Evolutionary conservation across 306 rosid species (phyloP), one percentile per base, ranked within the genome.

Genomic region (Prosopis cineraria): DNA sequence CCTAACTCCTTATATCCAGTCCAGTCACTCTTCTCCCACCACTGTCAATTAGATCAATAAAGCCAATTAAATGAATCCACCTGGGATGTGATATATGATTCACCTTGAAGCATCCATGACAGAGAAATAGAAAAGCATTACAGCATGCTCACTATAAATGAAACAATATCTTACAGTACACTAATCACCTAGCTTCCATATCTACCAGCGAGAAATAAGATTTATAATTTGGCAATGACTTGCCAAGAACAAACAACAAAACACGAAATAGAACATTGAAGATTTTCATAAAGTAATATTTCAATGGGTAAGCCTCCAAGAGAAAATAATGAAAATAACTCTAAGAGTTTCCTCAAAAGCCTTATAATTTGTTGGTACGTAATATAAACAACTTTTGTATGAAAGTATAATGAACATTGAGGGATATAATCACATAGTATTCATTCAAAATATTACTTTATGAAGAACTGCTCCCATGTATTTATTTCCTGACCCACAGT

Each of bases 1-100:
- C 98, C 98, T 81, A 94, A 94, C 92, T 94, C 98, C 89, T 94
- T 94, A 88, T 90, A 94, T 94, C 98, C 98, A 7, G 95, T 90
- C 97, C 98, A 92, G 86, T 92, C 97, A 84, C 97, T 92, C 87
- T 92, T 92, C 97, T 92, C 97, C 98, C 97, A 89, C 91, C 93
- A 89, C 93, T 89, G 91, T 75, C 91, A 89, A 87, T 83, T 85
- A 87, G 87, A 89, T 85, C 84, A 87, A 87, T 78, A 89, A 87
- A 87, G 82, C 90, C 88, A 89, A 87, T 87, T 83, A 84, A 89
- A 89, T 77, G 86, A 85, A 72, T 82, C 84, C 84, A 79, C 85
- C 89, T 81, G 85, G 87, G 83, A 87, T 83, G 78, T 72, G 33
- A 83, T 85, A 75, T 88, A n/a, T 87, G 39, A 74, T 59, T 59